phyloP scores from a whole-genome alignment of 352 stramenopile species.

The Blastocystis sp. region DNA sequence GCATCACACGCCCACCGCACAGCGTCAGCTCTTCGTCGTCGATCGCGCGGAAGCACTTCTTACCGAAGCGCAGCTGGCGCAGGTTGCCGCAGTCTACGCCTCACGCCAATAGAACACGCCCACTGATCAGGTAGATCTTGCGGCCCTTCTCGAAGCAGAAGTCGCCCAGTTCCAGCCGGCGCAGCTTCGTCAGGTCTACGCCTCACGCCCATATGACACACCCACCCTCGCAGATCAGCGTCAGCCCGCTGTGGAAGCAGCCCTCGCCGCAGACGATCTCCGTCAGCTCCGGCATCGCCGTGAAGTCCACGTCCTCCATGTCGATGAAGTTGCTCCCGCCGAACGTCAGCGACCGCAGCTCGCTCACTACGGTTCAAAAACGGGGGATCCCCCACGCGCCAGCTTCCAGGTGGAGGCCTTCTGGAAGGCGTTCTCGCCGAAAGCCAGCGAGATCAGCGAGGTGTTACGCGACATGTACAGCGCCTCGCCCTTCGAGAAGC shows the following conservation, averaged over 20 bases:
- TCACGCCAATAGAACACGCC: neutral
- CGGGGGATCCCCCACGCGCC: neutral
- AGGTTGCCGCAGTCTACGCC: conserved; percentile 30
- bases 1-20: neutral
- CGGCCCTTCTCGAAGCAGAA: conserved; percentile 31
- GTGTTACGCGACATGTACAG: neutral
- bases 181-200: conserved; percentile 46
- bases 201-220: neutral
- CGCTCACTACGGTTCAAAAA: neutral
- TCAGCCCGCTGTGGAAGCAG: neutral
- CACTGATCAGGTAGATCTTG: conserved; percentile 19
- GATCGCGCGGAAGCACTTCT: conserved; percentile 20
- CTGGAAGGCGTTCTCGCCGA: conserved; percentile 48
- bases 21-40: conserved; percentile 25
- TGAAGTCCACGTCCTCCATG: conserved; percentile 49
- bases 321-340: conserved; percentile 40
- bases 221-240: conserved; percentile 38
- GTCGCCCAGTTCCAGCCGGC: conserved; percentile 5
- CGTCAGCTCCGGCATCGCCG: conserved; percentile 6
- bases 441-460: neutral
- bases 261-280: neutral
- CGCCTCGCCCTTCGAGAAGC: neutral
- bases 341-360: conserved; percentile 2
- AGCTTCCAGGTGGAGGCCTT: neutral
- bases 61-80: conserved; percentile 9